A percentile compares a stretch with the other conserved stretches of the same genome.
These are phyloP conservation scores for Arabis hirsuta DNA, from an alignment of 345 rosid genomes.

Conservation along the genomic window DNA sequence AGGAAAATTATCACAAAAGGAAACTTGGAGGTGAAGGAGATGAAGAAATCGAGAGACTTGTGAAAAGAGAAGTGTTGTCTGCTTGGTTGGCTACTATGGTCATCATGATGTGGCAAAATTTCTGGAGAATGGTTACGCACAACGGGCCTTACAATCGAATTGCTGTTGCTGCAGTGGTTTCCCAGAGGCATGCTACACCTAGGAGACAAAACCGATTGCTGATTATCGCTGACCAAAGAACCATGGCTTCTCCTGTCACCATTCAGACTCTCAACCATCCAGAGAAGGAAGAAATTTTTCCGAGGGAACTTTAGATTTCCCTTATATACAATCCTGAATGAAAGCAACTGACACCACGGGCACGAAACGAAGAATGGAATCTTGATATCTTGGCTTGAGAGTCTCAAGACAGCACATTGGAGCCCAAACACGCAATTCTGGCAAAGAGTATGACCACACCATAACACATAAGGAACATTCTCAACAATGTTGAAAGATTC, in stretches of 20 bases:
- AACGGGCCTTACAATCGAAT: conserved; percentile 31
- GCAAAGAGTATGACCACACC: conserved; percentile 78
- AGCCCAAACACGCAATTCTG: conserved; percentile 68
- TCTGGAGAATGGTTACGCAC: conserved; percentile 34
- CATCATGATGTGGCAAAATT: conserved; percentile 28
- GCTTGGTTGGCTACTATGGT: conserved; percentile 37
- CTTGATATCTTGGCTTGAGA: conserved; percentile 50
- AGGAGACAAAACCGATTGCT: conserved; percentile 41
- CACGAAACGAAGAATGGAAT: conserved; percentile 63
- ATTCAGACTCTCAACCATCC: conserved; percentile 78
- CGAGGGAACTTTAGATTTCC: conserved; percentile 61
- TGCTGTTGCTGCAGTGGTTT: conserved; percentile 36
- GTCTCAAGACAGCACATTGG: conserved; percentile 55
- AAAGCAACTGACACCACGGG: conserved; percentile 68
- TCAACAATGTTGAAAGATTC: conserved; percentile 77
- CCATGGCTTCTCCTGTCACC: conserved; percentile 51
- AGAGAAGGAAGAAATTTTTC: conserved; percentile 67
- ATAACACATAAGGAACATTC: conserved; percentile 69
- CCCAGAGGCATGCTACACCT: conserved; percentile 39
- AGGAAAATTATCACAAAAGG: conserved; percentile 59
- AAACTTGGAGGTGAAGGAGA: conserved; percentile 60
- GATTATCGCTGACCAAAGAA: conserved; percentile 38
- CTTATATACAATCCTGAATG: conserved; percentile 53
- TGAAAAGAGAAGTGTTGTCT: conserved; percentile 50
- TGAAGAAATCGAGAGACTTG: conserved; percentile 62